Evolutionary conservation across 2,329 filamentous ascomycete species (phyloP), one percentile per base, ranked within the genome.

Genomic region (Epichloe sylvatica): DNA sequence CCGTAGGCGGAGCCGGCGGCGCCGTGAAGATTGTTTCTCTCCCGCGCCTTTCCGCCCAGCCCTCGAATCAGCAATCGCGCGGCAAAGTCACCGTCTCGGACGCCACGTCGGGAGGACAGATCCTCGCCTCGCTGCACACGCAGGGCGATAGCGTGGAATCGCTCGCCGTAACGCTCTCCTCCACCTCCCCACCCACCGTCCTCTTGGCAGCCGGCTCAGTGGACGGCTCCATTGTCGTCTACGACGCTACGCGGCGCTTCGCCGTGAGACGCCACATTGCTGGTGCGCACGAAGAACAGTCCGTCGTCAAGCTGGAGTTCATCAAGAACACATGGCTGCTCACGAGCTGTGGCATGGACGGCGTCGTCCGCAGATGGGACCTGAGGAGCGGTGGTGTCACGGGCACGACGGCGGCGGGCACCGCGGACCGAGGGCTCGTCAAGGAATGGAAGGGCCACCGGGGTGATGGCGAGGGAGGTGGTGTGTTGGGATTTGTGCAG

Each of bases 301-400:
- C 87, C 1, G 87, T 98, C 19, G 91, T 97, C 53, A 91, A 94
- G 68, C 81, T 97, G 4, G 88, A 96, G 52, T 98, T 95, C 60
- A 78, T 94, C 51, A 72, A 73, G 62, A 64, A 68, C 56, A 62
- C 60, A 55, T 91, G 80, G 81, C 62, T 94, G 53, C 71, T 97
- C 48, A 97, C 91, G 2, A 87, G 81, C 55, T 90, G 83, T 57
- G 92, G 92, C 8, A 87, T 96, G 75, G 92, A 98, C 60, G 91
- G 92, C 17, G 88, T 90, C 0, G 80, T 98, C 19, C 76, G 87
- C 60, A 74, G 90, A 52, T 98, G 92, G 92, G 91, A 98, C 67
- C 62, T 80, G 48, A 68, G 75, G n/a, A 75, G 74, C n/a, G 68
- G 62, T 21, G 63, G 62, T 11, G 54, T 55, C 2, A 61, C 64